phyloP scores from a whole-genome alignment of 805 yeast genomes.

The Candida maesae region DNA sequence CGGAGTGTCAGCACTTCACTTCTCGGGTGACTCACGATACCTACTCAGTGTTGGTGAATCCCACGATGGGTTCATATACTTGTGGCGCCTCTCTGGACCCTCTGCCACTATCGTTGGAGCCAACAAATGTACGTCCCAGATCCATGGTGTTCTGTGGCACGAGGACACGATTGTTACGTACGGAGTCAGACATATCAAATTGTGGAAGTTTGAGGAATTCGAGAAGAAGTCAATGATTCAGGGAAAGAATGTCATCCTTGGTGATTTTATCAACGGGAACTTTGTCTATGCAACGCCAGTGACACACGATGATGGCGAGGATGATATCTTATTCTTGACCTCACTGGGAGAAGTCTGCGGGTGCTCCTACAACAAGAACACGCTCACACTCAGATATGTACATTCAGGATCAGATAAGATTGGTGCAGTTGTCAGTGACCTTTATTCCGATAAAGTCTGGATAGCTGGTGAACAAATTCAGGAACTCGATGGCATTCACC shows the following conservation, averaged over 20 bases:
- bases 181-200: slow-evolving; percentile 58
- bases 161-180: slow-evolving; percentile 46
- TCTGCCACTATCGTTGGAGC: slow-evolving; percentile 40
- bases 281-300: slow-evolving; percentile 38
- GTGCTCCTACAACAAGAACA: slow-evolving; percentile 15
- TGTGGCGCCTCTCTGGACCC: slow-evolving; percentile 47
- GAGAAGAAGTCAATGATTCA: slow-evolving; percentile 34
- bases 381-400: slow-evolving; percentile 15
- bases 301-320: slow-evolving; percentile 15
- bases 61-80: slow-evolving; percentile 62
- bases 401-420: slow-evolving; percentile 10
- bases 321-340: slow-evolving; percentile 23
- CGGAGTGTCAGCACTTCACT: slow-evolving; percentile 53
- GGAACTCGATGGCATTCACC: slow-evolving; percentile 17
- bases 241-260: slow-evolving; percentile 60
- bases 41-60: slow-evolving; percentile 63
- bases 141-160: slow-evolving; percentile 55
- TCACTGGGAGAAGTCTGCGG: slow-evolving; percentile 25
- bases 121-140: slow-evolving; percentile 59
- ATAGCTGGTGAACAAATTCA: slow-evolving; percentile 21
- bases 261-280: slow-evolving; percentile 43
- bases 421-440: slow-evolving; percentile 22
- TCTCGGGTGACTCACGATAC: slow-evolving; percentile 53
- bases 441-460: slow-evolving; percentile 27
- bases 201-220: slow-evolving; percentile 49